Conservation (phyloP, 2,329 filamentous ascomycete genomes). For the Chaetomium olivaceum region DNA sequence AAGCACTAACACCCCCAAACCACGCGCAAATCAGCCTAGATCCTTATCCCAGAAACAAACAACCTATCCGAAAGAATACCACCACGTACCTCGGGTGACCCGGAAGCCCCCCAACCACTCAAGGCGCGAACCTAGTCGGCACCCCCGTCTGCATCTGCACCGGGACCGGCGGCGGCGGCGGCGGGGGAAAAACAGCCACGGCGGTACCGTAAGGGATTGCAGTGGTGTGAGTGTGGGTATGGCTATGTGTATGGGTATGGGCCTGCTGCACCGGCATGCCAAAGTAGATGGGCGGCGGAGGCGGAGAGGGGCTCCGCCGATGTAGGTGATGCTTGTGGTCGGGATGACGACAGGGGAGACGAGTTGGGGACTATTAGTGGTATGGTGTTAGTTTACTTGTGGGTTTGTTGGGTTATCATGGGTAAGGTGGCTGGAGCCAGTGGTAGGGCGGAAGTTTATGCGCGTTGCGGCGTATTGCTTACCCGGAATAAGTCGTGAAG, state of each 20-base stretch:
- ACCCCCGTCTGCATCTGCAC: neutral
- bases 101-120: neutral
- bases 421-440: neutral
- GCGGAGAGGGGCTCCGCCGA: neutral
- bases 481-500: slow-evolving; percentile 19
- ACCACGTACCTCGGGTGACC: no score
- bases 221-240: neutral
- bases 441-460: neutral
- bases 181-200: neutral
- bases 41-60: no score
- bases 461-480: neutral
- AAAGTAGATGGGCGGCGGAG: neutral
- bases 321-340: slow-evolving; percentile 4
- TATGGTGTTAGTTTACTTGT: no score
- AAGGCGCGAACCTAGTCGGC: slow-evolving; percentile 17
- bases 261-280: neutral
- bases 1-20: no score
- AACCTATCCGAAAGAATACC: no score
- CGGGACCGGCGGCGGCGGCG: neutral
- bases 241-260: neutral
- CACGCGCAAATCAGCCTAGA: no score
- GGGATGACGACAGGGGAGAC: slow-evolving; percentile 8
- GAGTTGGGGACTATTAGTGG: neutral
- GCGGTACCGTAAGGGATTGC: neutral
- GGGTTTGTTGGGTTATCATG: no score